A percentile compares a stretch with the other conserved stretches of the same genome.
Conservation (phyloP, 371 early-diverging fungal species). For the Mucor mucedo region DNA sequence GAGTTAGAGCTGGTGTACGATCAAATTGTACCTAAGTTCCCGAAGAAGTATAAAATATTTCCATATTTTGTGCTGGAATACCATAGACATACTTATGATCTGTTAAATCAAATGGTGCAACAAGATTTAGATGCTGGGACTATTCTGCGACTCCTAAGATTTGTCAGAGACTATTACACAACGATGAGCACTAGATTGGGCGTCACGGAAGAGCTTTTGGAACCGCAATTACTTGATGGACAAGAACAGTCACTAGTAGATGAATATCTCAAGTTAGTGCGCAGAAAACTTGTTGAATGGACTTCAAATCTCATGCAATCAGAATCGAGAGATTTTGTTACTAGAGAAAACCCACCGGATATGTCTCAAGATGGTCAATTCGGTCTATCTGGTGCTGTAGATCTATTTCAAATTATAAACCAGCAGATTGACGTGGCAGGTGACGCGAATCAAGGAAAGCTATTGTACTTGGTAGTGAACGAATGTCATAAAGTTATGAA, state of each 20-base stretch:
- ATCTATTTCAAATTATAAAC: conserved; percentile 95
- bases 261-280: conserved; percentile 88
- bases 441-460: conserved; percentile 81
- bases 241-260: conserved; percentile 87
- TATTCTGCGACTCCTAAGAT: conserved; percentile 82
- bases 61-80: conserved; percentile 92
- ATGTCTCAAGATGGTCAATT: conserved; percentile 79
- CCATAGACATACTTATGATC: conserved; percentile 86
- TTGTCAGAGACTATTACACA: conserved; percentile 91
- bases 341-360: conserved; percentile 78
- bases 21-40: conserved; percentile 86
- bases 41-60: conserved; percentile 90
- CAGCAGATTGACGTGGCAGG: conserved; percentile 93
- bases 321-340: conserved; percentile 82
- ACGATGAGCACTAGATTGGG: conserved; percentile 86
- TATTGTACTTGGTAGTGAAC: conserved; percentile 83
- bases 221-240: conserved; percentile 91
- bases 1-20: conserved; percentile 89
- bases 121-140: conserved; percentile 77
- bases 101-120: conserved; percentile 74
- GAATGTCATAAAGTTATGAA: conserved; percentile 87
- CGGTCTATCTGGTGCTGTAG: conserved; percentile 79
- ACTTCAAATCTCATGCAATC: conserved; percentile 82
- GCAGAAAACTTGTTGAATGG: conserved; percentile 89
- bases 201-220: conserved; percentile 88